These are phyloP conservation scores for Ceratobasidium sp. DNA, from an alignment of 1,284 basidiomycete genomes.

Conservation along the genomic window DNA sequence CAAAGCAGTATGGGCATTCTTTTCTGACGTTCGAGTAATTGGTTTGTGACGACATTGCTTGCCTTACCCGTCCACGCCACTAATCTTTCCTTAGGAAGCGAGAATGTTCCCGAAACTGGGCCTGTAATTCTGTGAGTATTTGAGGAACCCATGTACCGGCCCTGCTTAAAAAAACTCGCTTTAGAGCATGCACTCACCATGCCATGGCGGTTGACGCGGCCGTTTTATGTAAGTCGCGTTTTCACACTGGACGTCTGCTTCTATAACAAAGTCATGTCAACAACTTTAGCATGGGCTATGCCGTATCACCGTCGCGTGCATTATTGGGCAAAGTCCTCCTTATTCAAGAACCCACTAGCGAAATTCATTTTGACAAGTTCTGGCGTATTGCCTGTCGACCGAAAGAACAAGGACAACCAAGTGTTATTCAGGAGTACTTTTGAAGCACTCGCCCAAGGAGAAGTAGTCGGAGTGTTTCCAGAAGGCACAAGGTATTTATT, in stretches of 20 bases:
- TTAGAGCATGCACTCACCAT: constrained; percentile 86
- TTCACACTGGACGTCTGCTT: not conserved
- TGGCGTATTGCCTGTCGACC: constrained; percentile 96
- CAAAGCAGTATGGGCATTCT: constrained; percentile 86
- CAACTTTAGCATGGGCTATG: constrained; percentile 74
- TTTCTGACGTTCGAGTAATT: constrained; percentile 85
- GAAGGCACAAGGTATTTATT: constrained; percentile 69
- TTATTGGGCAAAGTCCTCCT: constrained; percentile 90
- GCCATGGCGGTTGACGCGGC: constrained; percentile 94
- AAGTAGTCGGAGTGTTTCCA: constrained; percentile 92
- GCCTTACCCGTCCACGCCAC: not conserved
- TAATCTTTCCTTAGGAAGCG: constrained; percentile 53
- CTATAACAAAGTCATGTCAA: not conserved
- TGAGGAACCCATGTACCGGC: constrained; percentile 38
- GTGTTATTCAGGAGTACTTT: constrained; percentile 92
- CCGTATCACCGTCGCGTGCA: constrained; percentile 85
- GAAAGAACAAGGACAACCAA: constrained; percentile 91
- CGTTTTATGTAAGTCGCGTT: constrained; percentile 74
- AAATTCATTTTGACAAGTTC: constrained; percentile 85
- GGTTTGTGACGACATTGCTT: constrained; percentile 61
- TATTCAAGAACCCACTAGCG: constrained; percentile 84
- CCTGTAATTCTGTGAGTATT: constrained; percentile 87
- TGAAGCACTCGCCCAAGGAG: constrained; percentile 81
- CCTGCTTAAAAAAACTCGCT: constrained; percentile 47
- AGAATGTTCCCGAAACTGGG: constrained; percentile 86